Percentiles rank a stretch among this genome's conserved stretches.
Evolutionary conservation across 208 protist genomes (phyloP).

Genomic region (Trypanosoma theileri): DNA sequence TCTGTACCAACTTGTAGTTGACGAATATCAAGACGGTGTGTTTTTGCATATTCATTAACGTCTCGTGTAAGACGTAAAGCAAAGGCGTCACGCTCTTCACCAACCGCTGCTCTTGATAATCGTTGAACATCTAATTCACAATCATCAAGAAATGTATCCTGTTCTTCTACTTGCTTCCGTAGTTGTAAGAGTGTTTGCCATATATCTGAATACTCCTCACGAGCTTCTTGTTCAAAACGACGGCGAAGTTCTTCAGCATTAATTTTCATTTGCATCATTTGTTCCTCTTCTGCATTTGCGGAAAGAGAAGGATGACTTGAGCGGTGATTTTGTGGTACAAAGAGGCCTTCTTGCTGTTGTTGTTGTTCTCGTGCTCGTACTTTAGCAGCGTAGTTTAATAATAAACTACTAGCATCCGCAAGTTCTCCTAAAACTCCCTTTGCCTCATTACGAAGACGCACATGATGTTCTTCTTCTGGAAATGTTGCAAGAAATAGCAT

Average conservation of each 20-base stretch:
- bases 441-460: slow-evolving; percentile 60
- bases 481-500: slow-evolving; percentile 61
- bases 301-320: not conserved
- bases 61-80: slow-evolving; percentile 68
- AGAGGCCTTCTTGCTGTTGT: not conserved
- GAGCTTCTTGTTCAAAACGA: slow-evolving; percentile 59
- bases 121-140: slow-evolving; percentile 53
- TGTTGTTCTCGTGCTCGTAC: slow-evolving; percentile 6
- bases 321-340: not conserved
- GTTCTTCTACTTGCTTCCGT: slow-evolving; percentile 37
- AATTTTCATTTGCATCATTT: slow-evolving; percentile 42
- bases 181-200: slow-evolving; percentile 44
- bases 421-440: slow-evolving; percentile 52
- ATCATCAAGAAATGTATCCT: slow-evolving; percentile 43
- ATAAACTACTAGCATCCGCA: slow-evolving; percentile 10
- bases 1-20: slow-evolving; percentile 7
- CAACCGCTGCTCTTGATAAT: slow-evolving; percentile 44
- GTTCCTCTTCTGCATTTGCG: slow-evolving; percentile 16
- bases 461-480: slow-evolving; percentile 61
- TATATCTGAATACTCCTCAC: slow-evolving; percentile 60
- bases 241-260: slow-evolving; percentile 39
- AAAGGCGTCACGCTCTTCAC: slow-evolving; percentile 49
- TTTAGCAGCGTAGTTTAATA: slow-evolving; percentile 24
- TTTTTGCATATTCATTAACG: slow-evolving; percentile 61
- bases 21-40: slow-evolving; percentile 38